Evolutionary conservation across 257 asterid genomes (phyloP), one percentile per base, ranked within the genome.

Genomic region (Jacaranda copaia): DNA sequence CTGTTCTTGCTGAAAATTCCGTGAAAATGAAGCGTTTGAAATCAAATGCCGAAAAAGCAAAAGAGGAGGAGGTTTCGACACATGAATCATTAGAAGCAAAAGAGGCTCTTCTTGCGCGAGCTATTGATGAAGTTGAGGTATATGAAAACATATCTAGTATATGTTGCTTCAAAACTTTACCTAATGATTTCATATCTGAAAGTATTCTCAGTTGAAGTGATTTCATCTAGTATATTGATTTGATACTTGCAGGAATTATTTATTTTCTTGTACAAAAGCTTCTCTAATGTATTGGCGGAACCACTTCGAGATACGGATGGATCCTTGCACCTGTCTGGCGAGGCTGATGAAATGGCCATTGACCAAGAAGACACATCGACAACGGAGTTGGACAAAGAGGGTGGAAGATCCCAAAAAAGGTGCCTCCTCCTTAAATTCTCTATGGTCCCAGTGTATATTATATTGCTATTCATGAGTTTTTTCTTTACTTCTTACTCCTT

Each of bases 1-100:
- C 97, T 68, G 99, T 93, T 72, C 88, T 96, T 78, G 89, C 97
- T 51, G 99, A 96, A 88, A 91, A 93, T 77, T 94, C 97, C 35
- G 91, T 79, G 76, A 96, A 89, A 88, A 90, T 93, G 90, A 96
- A 84, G 84, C 97, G 99, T 18, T 77, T 96, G 84, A 91, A 89
- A 71, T 85, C 90, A 65, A 78, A 77, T 65, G 97, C 89, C 71
- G 94, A 90, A 67, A 93, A 79, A 83, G 85, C 97, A 35, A 89
- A 85, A 74, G 89, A 87, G 81, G 88, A 86, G 75, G 98, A 91
- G 84, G 68, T 86, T 80, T 88, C 96, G 75, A 70, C 80, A 56
- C 83, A 81, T 32, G 98, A 96, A 81, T 86, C 98, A 72, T 82
- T 96, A 72, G 97, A 96, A 83, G 97, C 96, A 35, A 96, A 96